phyloP scores from a whole-genome alignment of 2,329 filamentous ascomycete species.

The Nemania sp. region DNA sequence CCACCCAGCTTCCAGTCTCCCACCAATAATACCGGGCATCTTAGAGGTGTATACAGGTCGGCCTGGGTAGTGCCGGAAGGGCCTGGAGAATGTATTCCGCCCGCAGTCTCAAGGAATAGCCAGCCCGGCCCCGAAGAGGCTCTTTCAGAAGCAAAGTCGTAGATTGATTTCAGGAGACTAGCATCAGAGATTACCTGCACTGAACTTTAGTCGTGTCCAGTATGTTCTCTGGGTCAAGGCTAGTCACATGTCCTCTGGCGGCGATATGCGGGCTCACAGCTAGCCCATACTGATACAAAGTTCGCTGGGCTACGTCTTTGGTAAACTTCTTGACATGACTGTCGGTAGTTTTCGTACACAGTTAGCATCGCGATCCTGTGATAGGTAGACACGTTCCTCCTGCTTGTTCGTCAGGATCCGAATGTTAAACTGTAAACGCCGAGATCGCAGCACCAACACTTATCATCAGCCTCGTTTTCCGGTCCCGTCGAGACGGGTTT shows the following conservation, averaged over 20 bases:
- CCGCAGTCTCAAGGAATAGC: constrained; percentile 78
- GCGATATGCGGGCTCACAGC: constrained; percentile 80
- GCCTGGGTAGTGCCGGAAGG: constrained; percentile 77
- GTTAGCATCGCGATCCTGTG: too few relatives aligned
- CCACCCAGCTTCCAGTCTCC: constrained; percentile 77
- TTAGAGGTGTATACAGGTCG: constrained; percentile 73
- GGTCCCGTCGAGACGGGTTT: constrained; percentile 84
- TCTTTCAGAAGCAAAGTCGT: constrained; percentile 48
- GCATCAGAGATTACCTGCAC: constrained; percentile 48
- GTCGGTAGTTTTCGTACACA: too few relatives aligned
- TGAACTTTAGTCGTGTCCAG: constrained; percentile 44
- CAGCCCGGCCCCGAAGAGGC: constrained; percentile 53
- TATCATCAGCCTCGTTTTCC: constrained; percentile 68
- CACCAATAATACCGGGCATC: constrained; percentile 73
- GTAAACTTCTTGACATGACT: constrained; percentile 68
- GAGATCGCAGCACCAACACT: constrained; percentile 56
- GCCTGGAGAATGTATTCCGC: constrained; percentile 77
- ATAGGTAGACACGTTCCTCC: background rate
- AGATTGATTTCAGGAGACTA: constrained; percentile 53
- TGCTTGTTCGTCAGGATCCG: background rate
- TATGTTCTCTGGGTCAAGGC: background rate
- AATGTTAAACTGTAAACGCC: background rate
- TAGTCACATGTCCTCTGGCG: constrained; percentile 53
- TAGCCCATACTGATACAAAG: constrained; percentile 72
- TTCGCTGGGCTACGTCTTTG: constrained; percentile 50